These are phyloP conservation scores for Nemania abortiva DNA, from an alignment of 2,329 filamentous ascomycete species.

Conservation along the genomic window DNA sequence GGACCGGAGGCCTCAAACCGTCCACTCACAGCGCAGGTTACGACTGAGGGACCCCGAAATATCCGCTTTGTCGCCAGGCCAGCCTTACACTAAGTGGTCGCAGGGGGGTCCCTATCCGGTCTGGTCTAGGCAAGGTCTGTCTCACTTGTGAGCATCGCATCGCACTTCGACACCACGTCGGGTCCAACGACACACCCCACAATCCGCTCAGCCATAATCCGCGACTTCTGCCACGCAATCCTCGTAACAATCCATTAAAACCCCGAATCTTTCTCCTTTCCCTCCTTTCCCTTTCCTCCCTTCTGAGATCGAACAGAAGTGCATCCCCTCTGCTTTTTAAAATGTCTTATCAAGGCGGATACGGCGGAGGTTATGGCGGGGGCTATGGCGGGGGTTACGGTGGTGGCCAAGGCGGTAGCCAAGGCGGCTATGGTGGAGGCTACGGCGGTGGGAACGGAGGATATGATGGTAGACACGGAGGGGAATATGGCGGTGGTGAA, in stretches of 20 bases:
- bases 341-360: slow-evolving; percentile 49
- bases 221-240: slow-evolving; percentile 14
- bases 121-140: slow-evolving; percentile 6
- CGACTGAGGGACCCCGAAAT: slow-evolving; percentile 7
- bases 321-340: background rate
- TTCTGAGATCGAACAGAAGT: background rate
- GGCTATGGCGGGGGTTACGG: slow-evolving; percentile 10
- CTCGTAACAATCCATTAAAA: background rate
- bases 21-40: slow-evolving; percentile 11
- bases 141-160: background rate
- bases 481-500: slow-evolving; percentile 6
- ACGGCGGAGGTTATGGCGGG: slow-evolving; percentile 22
- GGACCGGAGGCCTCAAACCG: slow-evolving; percentile 28
- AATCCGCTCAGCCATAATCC: slow-evolving; percentile 15
- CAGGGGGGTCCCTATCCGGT: background rate
- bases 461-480: background rate
- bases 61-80: slow-evolving; percentile 16
- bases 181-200: slow-evolving; percentile 15
- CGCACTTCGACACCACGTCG: slow-evolving; percentile 23
- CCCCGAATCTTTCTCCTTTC: background rate
- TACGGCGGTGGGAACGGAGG: slow-evolving; percentile 3
- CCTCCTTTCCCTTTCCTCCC: background rate
- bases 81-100: slow-evolving; percentile 10
- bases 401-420: slow-evolving; percentile 5
- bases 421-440: slow-evolving; percentile 32